Conservation (phyloP, 1,139 yeast species). For the Saccharomyces hybrid region DNA sequence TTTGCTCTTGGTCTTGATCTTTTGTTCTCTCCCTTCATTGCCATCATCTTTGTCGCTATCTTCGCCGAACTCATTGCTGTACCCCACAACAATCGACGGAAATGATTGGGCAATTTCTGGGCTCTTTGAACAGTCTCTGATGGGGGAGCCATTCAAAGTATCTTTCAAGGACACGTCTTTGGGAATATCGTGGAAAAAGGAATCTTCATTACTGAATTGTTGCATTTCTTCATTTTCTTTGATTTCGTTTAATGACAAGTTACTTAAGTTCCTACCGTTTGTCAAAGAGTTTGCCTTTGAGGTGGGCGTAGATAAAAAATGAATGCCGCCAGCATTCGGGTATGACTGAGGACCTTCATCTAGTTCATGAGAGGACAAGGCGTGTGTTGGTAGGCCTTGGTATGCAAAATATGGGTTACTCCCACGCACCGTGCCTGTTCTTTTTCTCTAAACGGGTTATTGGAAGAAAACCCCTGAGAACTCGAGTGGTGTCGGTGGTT, state of each 20-base stretch:
- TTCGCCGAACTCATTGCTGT: conserved; percentile 9
- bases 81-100: conserved; percentile 23
- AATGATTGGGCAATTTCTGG: conserved; percentile 14
- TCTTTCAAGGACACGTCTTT: neutral
- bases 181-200: neutral
- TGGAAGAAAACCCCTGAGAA: conserved; percentile 8
- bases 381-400: conserved; percentile 20
- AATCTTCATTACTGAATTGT: conserved; percentile 15
- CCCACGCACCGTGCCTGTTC: conserved; percentile 3
- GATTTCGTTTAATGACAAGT: conserved; percentile 26
- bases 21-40: neutral
- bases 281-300: conserved; percentile 13
- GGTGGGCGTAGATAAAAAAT: conserved; percentile 9
- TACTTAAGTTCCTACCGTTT: conserved; percentile 19
- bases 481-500: conserved; percentile 10
- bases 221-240: conserved; percentile 28
- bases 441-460: conserved; percentile 12
- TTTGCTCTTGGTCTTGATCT: conserved; percentile 9
- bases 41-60: neutral
- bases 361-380: conserved; percentile 16
- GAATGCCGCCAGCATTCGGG: conserved; percentile 4
- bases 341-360: conserved; percentile 1
- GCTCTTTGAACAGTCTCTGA: neutral
- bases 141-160: neutral
- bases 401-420: conserved; percentile 15